Evolutionary conservation across 352 stramenopile genomes (phyloP).

Genomic region (Phytophthora tubulina): DNA sequence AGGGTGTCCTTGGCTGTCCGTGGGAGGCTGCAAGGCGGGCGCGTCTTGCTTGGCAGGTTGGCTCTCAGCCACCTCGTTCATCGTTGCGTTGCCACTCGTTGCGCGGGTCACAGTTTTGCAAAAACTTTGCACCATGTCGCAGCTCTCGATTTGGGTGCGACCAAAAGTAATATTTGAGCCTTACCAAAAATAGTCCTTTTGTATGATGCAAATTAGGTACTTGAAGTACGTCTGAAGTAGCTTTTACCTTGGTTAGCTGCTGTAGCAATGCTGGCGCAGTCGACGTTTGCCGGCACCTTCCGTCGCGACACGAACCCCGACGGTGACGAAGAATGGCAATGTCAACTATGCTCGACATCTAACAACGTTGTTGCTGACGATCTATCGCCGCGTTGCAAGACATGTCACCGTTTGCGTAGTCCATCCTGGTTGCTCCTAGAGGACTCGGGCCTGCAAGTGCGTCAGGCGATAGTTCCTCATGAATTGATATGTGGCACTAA

Average conservation of each 20-base stretch:
- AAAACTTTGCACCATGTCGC: constrained; percentile 46
- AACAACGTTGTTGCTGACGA: constrained; percentile 1
- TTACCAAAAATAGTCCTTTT: background rate
- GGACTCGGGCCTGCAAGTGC: constrained; percentile 36
- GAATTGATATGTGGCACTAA: background rate
- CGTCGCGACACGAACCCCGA: background rate
- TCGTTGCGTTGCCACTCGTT: constrained; percentile 23
- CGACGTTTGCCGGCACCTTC: constrained; percentile 17
- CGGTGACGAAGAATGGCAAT: constrained; percentile 22
- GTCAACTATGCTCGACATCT: constrained; percentile 21
- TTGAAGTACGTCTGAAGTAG: no score
- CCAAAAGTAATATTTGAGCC: constrained; percentile 13
- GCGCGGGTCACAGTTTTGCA: constrained; percentile 27
- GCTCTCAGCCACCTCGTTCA: constrained; percentile 38
- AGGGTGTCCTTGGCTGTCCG: constrained; percentile 39
- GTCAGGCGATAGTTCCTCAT: background rate
- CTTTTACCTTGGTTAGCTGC: no score
- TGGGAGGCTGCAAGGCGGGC: constrained; percentile 19
- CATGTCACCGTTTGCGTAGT: constrained; percentile 32
- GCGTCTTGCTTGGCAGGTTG: constrained; percentile 20
- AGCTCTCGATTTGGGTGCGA: constrained; percentile 26
- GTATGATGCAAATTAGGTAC: no score
- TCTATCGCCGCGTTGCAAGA: background rate
- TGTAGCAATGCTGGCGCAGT: constrained; percentile 2
- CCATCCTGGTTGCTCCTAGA: constrained; percentile 46